These are phyloP conservation scores for Aureobasidium sp. DNA, from an alignment of 2,329 filamentous ascomycete species.

Conservation along the genomic window DNA sequence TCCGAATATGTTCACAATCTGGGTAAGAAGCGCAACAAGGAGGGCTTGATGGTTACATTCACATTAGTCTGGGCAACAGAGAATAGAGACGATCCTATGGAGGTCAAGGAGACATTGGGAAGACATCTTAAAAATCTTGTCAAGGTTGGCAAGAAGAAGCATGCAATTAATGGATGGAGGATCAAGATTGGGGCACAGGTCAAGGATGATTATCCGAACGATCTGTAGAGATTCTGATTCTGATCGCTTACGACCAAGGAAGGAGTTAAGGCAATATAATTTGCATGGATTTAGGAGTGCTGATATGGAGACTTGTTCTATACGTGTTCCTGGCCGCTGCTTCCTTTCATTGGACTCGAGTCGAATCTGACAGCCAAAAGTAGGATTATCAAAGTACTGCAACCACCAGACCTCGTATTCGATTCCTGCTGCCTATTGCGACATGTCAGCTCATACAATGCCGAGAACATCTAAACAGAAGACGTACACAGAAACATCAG, in stretches of 20 bases:
- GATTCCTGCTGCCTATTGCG: no score
- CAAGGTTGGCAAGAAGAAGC: conserved; percentile 51
- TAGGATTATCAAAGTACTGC: not conserved
- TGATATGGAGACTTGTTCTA: not conserved
- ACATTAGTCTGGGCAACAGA: not conserved
- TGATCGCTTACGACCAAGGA: not conserved
- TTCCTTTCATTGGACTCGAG: no score
- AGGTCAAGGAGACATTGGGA: conserved; percentile 28
- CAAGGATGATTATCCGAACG: conserved; percentile 12
- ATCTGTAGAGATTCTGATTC: not conserved
- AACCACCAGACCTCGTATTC: no score
- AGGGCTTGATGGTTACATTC: conserved; percentile 10
- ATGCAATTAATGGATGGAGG: conserved; percentile 36
- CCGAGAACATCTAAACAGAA: not conserved
- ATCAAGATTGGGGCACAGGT: conserved; percentile 24
- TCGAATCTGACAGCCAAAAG: not conserved
- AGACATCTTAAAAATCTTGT: conserved; percentile 35
- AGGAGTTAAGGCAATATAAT: not conserved
- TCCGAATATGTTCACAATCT: conserved; percentile 14
- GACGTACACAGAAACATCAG: no score
- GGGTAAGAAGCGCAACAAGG: conserved; percentile 8
- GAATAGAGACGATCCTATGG: conserved; percentile 11
- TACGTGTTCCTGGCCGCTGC: no score
- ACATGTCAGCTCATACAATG: not conserved
- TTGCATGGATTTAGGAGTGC: not conserved